phyloP scores from a whole-genome alignment of 495 filamentous ascomycete genomes.

The Penicillium turbatum region DNA sequence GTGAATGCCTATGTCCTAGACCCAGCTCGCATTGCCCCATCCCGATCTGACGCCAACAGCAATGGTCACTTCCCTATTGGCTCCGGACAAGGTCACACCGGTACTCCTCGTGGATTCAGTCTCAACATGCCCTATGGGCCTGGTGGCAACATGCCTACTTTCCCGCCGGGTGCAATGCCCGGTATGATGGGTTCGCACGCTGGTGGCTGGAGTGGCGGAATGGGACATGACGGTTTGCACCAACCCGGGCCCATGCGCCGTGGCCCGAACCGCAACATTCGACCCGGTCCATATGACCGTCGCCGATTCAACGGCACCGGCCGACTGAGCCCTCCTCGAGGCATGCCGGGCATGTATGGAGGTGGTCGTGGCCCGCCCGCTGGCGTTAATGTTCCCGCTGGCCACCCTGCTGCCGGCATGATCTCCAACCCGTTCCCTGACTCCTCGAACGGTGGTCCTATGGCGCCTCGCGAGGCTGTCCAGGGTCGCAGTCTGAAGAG shows the following conservation, averaged over 20 bases:
- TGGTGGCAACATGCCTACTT: slow-evolving; percentile 4
- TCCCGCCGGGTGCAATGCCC: slow-evolving; percentile 39
- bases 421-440: slow-evolving; percentile 44
- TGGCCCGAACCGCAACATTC: slow-evolving; percentile 48
- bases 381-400: slow-evolving; percentile 34
- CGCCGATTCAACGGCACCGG: slow-evolving; percentile 36
- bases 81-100: slow-evolving; percentile 68
- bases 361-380: slow-evolving; percentile 37
- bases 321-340: slow-evolving; percentile 42
- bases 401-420: slow-evolving; percentile 42
- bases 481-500: slow-evolving; percentile 88
- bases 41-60: slow-evolving; percentile 91
- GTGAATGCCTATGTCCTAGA: slow-evolving; percentile 93
- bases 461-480: slow-evolving; percentile 79
- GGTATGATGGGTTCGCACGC: slow-evolving; percentile 52
- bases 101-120: slow-evolving; percentile 89
- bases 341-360: slow-evolving; percentile 35
- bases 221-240: slow-evolving; percentile 41
- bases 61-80: slow-evolving; percentile 88
- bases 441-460: slow-evolving; percentile 54
- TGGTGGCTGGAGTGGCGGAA: slow-evolving; percentile 44
- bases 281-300: slow-evolving; percentile 57
- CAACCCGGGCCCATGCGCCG: slow-evolving; percentile 58
- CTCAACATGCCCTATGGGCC: slow-evolving; percentile 55
- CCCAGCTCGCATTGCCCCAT: slow-evolving; percentile 86